Evolutionary conservation across 768 basidiomycete species (phyloP).

Genomic region (Russula dissimulans): DNA sequence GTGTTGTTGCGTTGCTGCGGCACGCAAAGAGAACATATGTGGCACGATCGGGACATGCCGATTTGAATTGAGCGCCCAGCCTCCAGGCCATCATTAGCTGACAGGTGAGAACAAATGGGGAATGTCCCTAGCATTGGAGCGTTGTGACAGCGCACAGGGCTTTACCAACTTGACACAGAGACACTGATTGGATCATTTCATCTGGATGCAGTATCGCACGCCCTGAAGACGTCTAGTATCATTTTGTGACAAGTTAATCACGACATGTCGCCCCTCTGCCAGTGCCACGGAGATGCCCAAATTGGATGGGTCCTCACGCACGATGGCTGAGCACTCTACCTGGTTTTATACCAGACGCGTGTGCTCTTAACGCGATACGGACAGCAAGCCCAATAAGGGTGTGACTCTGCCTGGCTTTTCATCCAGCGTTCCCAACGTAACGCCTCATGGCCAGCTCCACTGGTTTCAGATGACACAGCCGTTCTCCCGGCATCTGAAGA

Average conservation of each 20-base stretch:
- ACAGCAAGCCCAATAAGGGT: conserved; percentile 8
- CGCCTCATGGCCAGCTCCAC: neutral
- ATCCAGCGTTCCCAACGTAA: conserved; percentile 9
- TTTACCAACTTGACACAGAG: conserved; percentile 6
- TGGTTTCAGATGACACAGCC: neutral
- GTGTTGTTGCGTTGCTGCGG: conserved; percentile 56
- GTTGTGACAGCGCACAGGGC: neutral
- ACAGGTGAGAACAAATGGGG: conserved; percentile 6
- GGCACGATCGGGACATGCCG: conserved; percentile 1
- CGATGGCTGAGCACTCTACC: neutral
- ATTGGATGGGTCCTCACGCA: neutral
- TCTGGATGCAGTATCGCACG: conserved; percentile 10
- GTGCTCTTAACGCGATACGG: neutral
- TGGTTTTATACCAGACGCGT: neutral
- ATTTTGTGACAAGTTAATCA: conserved; percentile 4
- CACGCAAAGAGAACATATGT: conserved; percentile 40
- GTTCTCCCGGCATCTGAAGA: conserved; percentile 1
- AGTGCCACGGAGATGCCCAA: neutral
- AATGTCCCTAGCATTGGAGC: conserved; percentile 2
- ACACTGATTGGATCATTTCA: neutral
- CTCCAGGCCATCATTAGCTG: neutral
- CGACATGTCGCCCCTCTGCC: conserved; percentile 1
- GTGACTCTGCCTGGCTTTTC: neutral
- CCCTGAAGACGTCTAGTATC: conserved; percentile 1
- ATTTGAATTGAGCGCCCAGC: neutral